A percentile compares a stretch with the other conserved stretches of the same genome.
phyloP scores from a whole-genome alignment of 106 monocot genomes.

The Phalaenopsis equestris region DNA sequence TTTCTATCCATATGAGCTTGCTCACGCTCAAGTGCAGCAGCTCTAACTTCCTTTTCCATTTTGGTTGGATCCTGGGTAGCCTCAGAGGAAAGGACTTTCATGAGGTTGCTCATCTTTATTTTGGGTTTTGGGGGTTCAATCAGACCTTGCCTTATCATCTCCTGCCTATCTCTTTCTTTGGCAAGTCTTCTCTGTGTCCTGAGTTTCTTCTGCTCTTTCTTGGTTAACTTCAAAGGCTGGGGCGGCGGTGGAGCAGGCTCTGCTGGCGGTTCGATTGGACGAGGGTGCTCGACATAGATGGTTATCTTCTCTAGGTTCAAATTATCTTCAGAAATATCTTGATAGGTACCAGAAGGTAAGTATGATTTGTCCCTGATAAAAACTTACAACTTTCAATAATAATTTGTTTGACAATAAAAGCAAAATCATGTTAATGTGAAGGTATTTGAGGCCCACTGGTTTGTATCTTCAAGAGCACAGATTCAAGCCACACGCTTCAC shows the following conservation, averaged over 20 bases:
- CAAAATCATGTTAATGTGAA: too few species aligned
- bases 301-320: slow-evolving; percentile 77
- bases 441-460: too few species aligned
- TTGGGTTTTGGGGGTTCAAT: slow-evolving; percentile 92
- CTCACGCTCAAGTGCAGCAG: slow-evolving; percentile 82
- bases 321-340: slow-evolving; percentile 28
- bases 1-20: slow-evolving; percentile 92
- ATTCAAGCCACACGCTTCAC: too few species aligned
- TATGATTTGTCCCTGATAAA: slow-evolving; percentile 63
- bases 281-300: slow-evolving; percentile 83
- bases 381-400: slow-evolving; percentile 1
- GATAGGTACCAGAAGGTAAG: slow-evolving; percentile 41
- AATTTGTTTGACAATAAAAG: background rate
- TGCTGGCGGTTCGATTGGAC: slow-evolving; percentile 82
- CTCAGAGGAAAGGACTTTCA: slow-evolving; percentile 86
- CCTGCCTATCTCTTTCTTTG: slow-evolving; percentile 94
- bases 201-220: slow-evolving; percentile 85
- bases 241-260: slow-evolving; percentile 85
- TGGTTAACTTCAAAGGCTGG: slow-evolving; percentile 88
- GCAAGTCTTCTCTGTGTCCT: slow-evolving; percentile 91
- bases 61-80: slow-evolving; percentile 94
- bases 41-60: slow-evolving; percentile 81
- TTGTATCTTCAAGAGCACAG: too few species aligned
- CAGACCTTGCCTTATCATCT: slow-evolving; percentile 93
- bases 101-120: slow-evolving; percentile 96